Evolutionary conservation across 495 filamentous ascomycete genomes (phyloP).

Genomic region (Hyphodiscus hymeniophilus): DNA sequence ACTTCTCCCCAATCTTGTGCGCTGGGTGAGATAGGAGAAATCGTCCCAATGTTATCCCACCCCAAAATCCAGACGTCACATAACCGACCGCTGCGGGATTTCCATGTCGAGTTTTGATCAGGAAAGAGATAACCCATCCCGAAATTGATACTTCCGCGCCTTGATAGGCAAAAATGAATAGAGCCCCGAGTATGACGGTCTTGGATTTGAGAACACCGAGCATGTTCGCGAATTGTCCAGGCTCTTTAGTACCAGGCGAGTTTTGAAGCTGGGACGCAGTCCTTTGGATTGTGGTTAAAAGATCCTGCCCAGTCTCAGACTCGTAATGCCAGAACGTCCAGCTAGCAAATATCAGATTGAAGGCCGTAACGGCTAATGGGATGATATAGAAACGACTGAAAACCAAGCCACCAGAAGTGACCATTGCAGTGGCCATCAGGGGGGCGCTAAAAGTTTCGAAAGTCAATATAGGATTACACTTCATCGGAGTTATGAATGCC

Average conservation of each 20-base stretch:
- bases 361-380: constrained; percentile 37
- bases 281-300: constrained; percentile 30
- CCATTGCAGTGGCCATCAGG: constrained; percentile 60
- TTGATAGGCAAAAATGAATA: constrained; percentile 79
- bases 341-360: constrained; percentile 38
- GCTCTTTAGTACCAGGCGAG: constrained; percentile 25
- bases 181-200: constrained; percentile 57
- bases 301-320: constrained; percentile 31
- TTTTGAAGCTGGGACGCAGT: constrained; percentile 26
- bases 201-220: constrained; percentile 41
- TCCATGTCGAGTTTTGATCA: constrained; percentile 61
- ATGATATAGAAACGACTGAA: constrained; percentile 60
- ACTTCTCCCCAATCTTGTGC: constrained; percentile 57
- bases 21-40: constrained; percentile 58
- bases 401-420: constrained; percentile 30
- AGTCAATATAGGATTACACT: no score
- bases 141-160: constrained; percentile 72
- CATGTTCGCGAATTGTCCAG: constrained; percentile 29
- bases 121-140: constrained; percentile 75
- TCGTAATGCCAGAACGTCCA: constrained; percentile 55
- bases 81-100: constrained; percentile 63
- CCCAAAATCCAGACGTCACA: constrained; percentile 81
- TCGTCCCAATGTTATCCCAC: constrained; percentile 65
- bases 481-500: neutral
- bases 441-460: constrained; percentile 28